Percentiles rank a stretch among this genome's conserved stretches.
Evolutionary conservation across 345 rosid genomes (phyloP).

Genomic region (Euphorbia peplus): DNA sequence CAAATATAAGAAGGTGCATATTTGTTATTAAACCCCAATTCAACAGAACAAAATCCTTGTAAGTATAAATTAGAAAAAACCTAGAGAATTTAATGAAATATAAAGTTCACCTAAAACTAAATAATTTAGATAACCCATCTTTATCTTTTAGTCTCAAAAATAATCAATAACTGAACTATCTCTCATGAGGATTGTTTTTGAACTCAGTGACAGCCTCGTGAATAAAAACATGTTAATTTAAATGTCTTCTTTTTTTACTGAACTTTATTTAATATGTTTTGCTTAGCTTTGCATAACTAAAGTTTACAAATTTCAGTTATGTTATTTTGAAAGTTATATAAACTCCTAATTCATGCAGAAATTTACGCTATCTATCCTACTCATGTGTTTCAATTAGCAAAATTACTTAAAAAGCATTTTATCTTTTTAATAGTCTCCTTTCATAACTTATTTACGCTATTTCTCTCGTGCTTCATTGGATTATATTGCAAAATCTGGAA

Average conservation of each 20-base stretch:
- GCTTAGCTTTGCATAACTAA: not conserved
- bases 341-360: not conserved
- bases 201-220: not conserved
- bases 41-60: too few relatives aligned
- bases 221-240: not conserved
- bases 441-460: constrained; percentile 41
- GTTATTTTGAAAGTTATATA: not conserved
- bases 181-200: not conserved
- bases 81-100: too few relatives aligned
- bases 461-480: constrained; percentile 91
- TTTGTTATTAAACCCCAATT: not conserved
- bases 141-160: too few relatives aligned
- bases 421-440: not conserved
- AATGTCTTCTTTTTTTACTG: not conserved
- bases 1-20: not conserved
- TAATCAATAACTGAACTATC: too few relatives aligned
- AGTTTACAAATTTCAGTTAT: too few relatives aligned
- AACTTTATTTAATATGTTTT: too few relatives aligned
- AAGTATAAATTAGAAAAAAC: too few relatives aligned
- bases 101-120: too few relatives aligned
- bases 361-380: not conserved
- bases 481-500: constrained; percentile 71
- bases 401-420: not conserved
- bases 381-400: not conserved
- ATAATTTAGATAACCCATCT: too few relatives aligned